Base-by-base conservation (phyloP, 192 early-diverging fungal genomes). In the Helicostylum pulchrum region DNA sequence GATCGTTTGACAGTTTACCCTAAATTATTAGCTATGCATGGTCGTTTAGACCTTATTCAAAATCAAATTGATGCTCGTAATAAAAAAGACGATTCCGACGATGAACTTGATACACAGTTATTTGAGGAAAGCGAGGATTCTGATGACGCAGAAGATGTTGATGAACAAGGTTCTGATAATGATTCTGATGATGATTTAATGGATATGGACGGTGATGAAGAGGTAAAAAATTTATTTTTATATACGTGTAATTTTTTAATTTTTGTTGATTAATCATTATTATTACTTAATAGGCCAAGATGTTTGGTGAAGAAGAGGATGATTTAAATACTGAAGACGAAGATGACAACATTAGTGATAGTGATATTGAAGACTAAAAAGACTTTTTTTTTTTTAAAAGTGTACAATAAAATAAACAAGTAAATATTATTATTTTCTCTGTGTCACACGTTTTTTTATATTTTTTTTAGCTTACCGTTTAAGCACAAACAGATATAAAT, bases 41-140 rank as follows among this genome's bases (percentile, higher is more conserved):
- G 82, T 54, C 76, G 80, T 5, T 55, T 84, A 3, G 80, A 84
- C 39, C 36, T 84, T 58, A 71, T 81, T 11, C 71, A 78, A 62
- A 66, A 60, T n/a, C 82, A 81, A 62, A 77, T 81, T 49, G 73
- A 78, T 26, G 67, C 79, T 56, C 71, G 75, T 66, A 59, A 68
- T 44, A 75, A 75, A 51, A 26, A 69, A 19, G 67, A 73, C 1
- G 67, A 62, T 50, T 31, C 20, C 11, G 51, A 36, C 14, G 67
- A 64, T 6, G 31, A 31, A 3, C 48, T 52, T 7, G 67, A 64
- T 42, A 49, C 51, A 17, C 36, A 59, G 9, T 42, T 19, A 14
- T 30, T 42, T 4, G 15, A 65, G 12, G 62, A 48, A 32, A 34
- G 53, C 12, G 31, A 43, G 1, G 42, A 65, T 9, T 53, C 31